Evolutionary conservation across 2,329 filamentous ascomycete genomes (phyloP).

Genomic region (Hyphodiscus sp.): DNA sequence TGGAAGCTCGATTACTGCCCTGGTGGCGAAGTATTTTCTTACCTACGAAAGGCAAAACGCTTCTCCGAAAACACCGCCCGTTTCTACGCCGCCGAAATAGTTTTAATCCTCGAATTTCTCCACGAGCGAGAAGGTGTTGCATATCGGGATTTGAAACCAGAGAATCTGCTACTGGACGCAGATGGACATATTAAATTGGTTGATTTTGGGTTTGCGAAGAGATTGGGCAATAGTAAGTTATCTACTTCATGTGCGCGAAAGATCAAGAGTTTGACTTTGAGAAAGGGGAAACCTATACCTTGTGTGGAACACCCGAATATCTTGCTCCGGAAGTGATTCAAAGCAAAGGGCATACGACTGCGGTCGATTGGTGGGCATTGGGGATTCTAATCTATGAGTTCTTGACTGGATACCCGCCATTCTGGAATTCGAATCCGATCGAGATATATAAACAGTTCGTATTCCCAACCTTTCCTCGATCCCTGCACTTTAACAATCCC

Average conservation of each 20-base stretch:
- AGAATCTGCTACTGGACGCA: slow-evolving; percentile 72
- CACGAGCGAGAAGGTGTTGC: slow-evolving; percentile 75
- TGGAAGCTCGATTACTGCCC: slow-evolving; percentile 66
- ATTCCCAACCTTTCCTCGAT: background rate
- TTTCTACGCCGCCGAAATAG: slow-evolving; percentile 81
- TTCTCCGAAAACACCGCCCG: slow-evolving; percentile 74
- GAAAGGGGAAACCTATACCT: slow-evolving; percentile 52
- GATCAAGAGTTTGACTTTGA: slow-evolving; percentile 3
- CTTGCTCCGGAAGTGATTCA: slow-evolving; percentile 79
- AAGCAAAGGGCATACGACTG: slow-evolving; percentile 69
- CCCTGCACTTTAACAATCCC: background rate
- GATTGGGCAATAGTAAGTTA: slow-evolving; percentile 52
- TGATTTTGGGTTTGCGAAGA: slow-evolving; percentile 81
- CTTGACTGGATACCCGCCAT: slow-evolving; percentile 76
- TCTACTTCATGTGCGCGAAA: background rate
- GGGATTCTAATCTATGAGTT: slow-evolving; percentile 83
- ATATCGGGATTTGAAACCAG: slow-evolving; percentile 73
- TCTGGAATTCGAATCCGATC: slow-evolving; percentile 81
- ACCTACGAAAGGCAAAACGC: slow-evolving; percentile 67
- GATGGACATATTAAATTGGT: slow-evolving; percentile 77
- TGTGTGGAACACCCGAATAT: slow-evolving; percentile 80
- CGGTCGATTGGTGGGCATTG: slow-evolving; percentile 84
- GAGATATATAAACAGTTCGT: slow-evolving; percentile 74
- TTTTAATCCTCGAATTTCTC: slow-evolving; percentile 72
- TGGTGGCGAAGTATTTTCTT: slow-evolving; percentile 79